A percentile compares a stretch with the other conserved stretches of the same genome.
Evolutionary conservation across 192 early-diverging fungal species (phyloP).

Genomic region (Diversispora eburnea): DNA sequence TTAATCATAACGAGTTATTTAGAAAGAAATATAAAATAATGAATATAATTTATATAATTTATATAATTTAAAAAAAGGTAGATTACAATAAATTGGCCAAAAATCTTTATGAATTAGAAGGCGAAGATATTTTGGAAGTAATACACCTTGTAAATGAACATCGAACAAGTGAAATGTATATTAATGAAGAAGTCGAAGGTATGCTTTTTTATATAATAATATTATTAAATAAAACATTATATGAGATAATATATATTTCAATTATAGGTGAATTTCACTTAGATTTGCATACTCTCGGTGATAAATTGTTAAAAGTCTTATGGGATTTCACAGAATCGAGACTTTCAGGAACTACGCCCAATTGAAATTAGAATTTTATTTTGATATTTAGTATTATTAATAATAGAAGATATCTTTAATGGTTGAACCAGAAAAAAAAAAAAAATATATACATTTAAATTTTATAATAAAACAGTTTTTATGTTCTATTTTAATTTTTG

Average conservation of each 20-base stretch:
- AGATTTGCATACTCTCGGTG: slow-evolving; percentile 38
- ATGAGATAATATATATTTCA: neutral
- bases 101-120: slow-evolving; percentile 38
- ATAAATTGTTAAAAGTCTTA: slow-evolving; percentile 33
- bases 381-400: too few relatives aligned
- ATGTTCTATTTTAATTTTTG: too few relatives aligned
- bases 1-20: too few relatives aligned
- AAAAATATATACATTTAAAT: too few relatives aligned
- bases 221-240: neutral
- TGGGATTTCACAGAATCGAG: slow-evolving; percentile 40
- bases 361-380: neutral
- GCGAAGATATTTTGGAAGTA: slow-evolving; percentile 38
- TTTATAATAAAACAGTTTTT: too few relatives aligned
- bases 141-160: slow-evolving; percentile 39
- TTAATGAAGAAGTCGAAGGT: slow-evolving; percentile 44
- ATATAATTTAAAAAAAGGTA: slow-evolving; percentile 26
- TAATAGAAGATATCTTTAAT: too few relatives aligned
- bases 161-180: slow-evolving; percentile 41
- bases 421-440: too few relatives aligned
- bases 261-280: slow-evolving; percentile 42
- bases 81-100: slow-evolving; percentile 36
- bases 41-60: too few relatives aligned
- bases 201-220: neutral
- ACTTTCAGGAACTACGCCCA: neutral
- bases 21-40: too few relatives aligned